Evolutionary conservation across 129 eudicot genomes (phyloP).

Genomic region (sunflower (Helianthus annuus)): HanXRQr2.0-SUNRISE NC_035437.2:124870886-124871385

Average conservation of each 20-base stretch:
- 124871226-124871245: constrained; percentile 57
- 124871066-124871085: constrained; percentile 79
- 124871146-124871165: constrained; percentile 80
- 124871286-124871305: constrained; percentile 1
- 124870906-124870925: background rate
- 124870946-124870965: constrained; percentile 56
- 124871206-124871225: constrained; percentile 83
- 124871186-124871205: constrained; percentile 94
- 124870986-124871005: constrained; percentile 83
- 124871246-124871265: constrained; percentile 58
- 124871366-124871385: constrained; percentile 56
- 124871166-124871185: constrained; percentile 86
- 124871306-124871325: background rate
- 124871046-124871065: constrained; percentile 94
- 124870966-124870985: constrained; percentile 78
- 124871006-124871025: constrained; percentile 71
- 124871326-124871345: constrained; percentile 30
- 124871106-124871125: background rate
- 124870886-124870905: constrained; percentile 15
- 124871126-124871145: background rate
- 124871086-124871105: background rate
- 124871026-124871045: constrained; percentile 61
- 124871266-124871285: constrained; percentile 23
- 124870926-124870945: background rate
- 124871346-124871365: constrained; percentile 56